Base-by-base conservation (phyloP, 371 early-diverging fungal genomes). In the Actinomucor elegans region DNA sequence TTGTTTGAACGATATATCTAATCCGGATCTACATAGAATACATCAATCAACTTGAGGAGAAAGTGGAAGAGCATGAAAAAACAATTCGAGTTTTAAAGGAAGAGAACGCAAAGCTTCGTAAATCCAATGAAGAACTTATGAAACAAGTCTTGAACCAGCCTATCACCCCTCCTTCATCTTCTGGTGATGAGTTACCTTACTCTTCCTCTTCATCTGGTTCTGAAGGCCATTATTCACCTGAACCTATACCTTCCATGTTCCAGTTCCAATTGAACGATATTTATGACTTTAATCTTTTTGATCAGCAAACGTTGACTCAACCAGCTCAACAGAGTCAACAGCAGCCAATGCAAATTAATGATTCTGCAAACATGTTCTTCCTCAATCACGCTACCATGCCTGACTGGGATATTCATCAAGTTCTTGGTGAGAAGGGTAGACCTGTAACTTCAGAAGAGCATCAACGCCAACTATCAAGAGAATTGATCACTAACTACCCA, bases 31-130 rank as follows among this genome's bases (percentile, higher is more conserved):
- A 0, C 10, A 21, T 29, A 83, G 85, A 91, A 68, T 90, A 92
- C 41, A 84, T 92, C 48, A 63, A 76, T 12, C 79, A 75, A 27
- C 71, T 92, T 28, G 91, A 91, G 59, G 80, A 70, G 41, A 54
- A 50, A 14, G 61, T 77, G 1, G 47, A 65, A 31, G 60, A 69
- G 5, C 57, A 65, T 11, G 65, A 77, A 57, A 17, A 21, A 7
- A 47, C 24, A 7, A 36, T 69, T 52, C 18, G 38, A 1, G 12
- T 20, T 12, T 37, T 65, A 29, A 51, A 52, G 20, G 47, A 55
- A 52, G 65, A 65, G 5, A 65, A 65, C 31, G 27, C 17, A 3
- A 44, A 59, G 10, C 44, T 65, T 29, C 43, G 31, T 3, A 24
- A 40, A 52, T 48, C 48, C 2, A 65, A 65, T 21, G 49, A 52